phyloP scores from a whole-genome alignment of 257 asterid genomes.

The Solanum habrochaites region DNA sequence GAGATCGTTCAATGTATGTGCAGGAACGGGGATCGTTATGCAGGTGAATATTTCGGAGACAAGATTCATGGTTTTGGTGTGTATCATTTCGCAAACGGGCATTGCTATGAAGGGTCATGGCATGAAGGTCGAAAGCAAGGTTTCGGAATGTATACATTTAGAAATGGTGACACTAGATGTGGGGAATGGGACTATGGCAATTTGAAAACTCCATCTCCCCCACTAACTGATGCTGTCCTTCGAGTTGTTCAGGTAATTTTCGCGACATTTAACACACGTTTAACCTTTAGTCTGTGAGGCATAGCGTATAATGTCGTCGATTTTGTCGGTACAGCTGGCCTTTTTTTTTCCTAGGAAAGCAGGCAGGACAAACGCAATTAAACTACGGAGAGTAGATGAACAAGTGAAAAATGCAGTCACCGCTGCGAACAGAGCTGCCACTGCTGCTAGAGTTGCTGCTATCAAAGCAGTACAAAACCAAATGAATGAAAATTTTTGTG shows the following conservation, averaged over 20 bases:
- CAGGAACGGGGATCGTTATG: slow-evolving; percentile 76
- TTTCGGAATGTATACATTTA: slow-evolving; percentile 58
- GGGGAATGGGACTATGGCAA: slow-evolving; percentile 77
- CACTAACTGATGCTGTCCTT: slow-evolving; percentile 27
- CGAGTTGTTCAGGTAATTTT: slow-evolving; percentile 53
- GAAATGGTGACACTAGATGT: slow-evolving; percentile 44
- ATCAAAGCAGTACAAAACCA: slow-evolving; percentile 43
- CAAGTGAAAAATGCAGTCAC: slow-evolving; percentile 63
- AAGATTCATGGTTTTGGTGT: slow-evolving; percentile 26
- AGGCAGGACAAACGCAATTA: slow-evolving; percentile 57
- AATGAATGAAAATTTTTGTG: slow-evolving; percentile 33
- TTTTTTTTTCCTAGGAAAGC: slow-evolving; percentile 57
- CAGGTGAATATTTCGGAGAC: slow-evolving; percentile 77
- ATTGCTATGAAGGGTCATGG: slow-evolving; percentile 87
- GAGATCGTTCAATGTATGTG: neutral
- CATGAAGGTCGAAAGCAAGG: slow-evolving; percentile 90
- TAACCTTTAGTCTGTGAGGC: neutral
- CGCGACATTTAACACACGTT: neutral
- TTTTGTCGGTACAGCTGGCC: slow-evolving; percentile 38
- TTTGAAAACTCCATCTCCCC: slow-evolving; percentile 32
- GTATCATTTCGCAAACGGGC: slow-evolving; percentile 65
- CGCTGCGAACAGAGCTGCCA: slow-evolving; percentile 60
- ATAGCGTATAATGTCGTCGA: neutral
- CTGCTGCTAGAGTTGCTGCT: slow-evolving; percentile 57
- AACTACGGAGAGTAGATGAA: slow-evolving; percentile 43